Evolutionary conservation across 78 protist species (phyloP), one percentile per base, ranked within the genome.

Genomic region (Speleostelium caveatum): DNA sequence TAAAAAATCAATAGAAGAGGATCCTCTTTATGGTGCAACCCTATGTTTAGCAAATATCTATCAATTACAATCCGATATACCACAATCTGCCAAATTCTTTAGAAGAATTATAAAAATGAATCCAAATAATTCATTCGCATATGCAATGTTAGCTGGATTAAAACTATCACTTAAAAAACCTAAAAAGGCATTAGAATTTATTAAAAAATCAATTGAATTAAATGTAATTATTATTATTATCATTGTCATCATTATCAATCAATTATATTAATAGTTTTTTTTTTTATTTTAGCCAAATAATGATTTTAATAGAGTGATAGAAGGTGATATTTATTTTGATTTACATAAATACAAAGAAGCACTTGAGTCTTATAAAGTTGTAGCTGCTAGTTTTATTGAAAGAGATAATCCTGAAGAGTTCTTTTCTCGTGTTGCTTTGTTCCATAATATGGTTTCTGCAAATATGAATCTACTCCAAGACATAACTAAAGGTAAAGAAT

Each of bases 1-100:
- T 3, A 69, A 41, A 30, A 49, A 56, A 59, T 28, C 78, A 0
- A 42, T 36, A n/a, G 79, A 83, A 7, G 22, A 33, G 38, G 59
- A 83, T 32, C 91, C 91, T 51, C 30, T 69, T 35, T 83, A 69
- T n/a, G 21, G 33, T 39, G 91, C 91, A 12, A 14, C 65, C 8
- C 1, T 83, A 7, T 67, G 71, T 39, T 59, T 83, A 36, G 71
- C 79, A 19, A 56, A 21, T 16, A 59, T 60, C 17, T 14, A 2
- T 26, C 45, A 24, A 1, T 17, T 51, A 3, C 60, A 80, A 7
- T 41, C 51, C 16, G 24, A 56, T 26, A 3, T 8, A 19, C 53
- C 5, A 5, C 39, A 55, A 26, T 24, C 63, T 17, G 19, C 42
- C n/a, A 30, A 60, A 19, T 12, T 12, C 0, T 30, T 45, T 74